phyloP scores from a whole-genome alignment of 805 yeast genomes.

The Pichia sporocuriosa region DNA sequence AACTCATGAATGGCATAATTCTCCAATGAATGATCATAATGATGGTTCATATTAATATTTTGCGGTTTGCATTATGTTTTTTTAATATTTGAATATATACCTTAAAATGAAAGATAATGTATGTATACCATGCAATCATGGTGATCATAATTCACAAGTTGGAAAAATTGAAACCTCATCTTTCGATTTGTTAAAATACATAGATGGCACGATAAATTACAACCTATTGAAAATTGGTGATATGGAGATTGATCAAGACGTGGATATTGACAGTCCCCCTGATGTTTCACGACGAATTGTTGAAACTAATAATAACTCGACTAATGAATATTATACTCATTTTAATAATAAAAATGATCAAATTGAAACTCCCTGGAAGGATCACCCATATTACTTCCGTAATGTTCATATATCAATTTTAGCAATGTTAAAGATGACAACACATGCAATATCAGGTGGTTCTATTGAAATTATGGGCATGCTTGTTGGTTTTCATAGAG shows the following conservation, averaged over 20 bases:
- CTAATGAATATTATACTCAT: neutral
- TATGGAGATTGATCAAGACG: neutral
- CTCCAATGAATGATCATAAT: too few relatives aligned
- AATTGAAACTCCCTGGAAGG: slow-evolving; percentile 46
- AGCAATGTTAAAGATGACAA: slow-evolving; percentile 68
- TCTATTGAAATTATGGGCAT: slow-evolving; percentile 92
- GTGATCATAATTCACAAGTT: neutral
- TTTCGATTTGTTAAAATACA: neutral
- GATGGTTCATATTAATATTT: too few relatives aligned
- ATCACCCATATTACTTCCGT: slow-evolving; percentile 53
- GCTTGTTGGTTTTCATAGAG: slow-evolving; percentile 66
- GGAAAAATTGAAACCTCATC: neutral
- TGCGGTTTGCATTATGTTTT: too few relatives aligned
- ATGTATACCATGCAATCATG: neutral
- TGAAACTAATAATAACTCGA: neutral
- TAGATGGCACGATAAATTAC: neutral
- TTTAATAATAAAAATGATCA: neutral
- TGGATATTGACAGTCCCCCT: slow-evolving; percentile 1
- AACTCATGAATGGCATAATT: too few relatives aligned
- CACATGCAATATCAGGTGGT: slow-evolving; percentile 81
- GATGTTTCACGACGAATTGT: neutral
- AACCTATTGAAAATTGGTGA: neutral
- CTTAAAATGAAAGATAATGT: neutral
- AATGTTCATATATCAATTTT: slow-evolving; percentile 59
- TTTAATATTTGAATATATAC: too few relatives aligned